Evolutionary conservation across 2,329 filamentous ascomycete genomes (phyloP), one percentile per base, ranked within the genome.

Genomic region (Knufia fluminis): DNA sequence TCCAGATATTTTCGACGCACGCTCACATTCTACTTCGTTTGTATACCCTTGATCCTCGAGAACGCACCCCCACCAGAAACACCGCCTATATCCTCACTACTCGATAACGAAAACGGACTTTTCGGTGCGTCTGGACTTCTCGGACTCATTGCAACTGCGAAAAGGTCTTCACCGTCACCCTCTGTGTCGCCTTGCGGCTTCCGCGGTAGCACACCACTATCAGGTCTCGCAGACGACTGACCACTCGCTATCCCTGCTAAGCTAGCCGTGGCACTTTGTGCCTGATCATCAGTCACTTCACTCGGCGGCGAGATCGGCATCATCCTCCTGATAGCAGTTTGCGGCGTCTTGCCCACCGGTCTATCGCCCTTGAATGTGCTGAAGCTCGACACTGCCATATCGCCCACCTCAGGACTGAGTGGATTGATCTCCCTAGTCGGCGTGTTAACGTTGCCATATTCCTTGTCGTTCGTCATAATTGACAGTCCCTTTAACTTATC

Each of bases 81-180:
- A 16, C 33, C 33, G 33, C 33, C 33, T 8, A 36, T 36, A 10
- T 42, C 68, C 53, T 72, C 70, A 38, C 63, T 59, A n/a, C 64
- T 64, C 24, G 69, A 66, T 62, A 82, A 78, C 2, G 76, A 78
- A 62, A 95, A 96, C 0, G 88, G 89, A 61, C 86, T 90, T 59
- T 82, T 86, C 47, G 82, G 80, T 73, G 92, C 88, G 58, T 94
- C 88, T 0, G 89, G 89, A 60, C 86, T 90, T 45, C 89, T 75
- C 1, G 89, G 89, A 60, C 86, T 91, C 69, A 95, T 80, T 1
- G 87, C 88, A 46, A 94, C 76, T 0, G 88, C 89, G 62, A 96
- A 96, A 2, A 95, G 73, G 35, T 86, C 90, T 51, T 94, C 88
- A 57, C 88, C 84, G 0, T 76, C 77, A 35, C 83, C 79, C 12